phyloP scores from a whole-genome alignment of 441 rosid genomes.

The Gossypium davidsonii region DNA sequence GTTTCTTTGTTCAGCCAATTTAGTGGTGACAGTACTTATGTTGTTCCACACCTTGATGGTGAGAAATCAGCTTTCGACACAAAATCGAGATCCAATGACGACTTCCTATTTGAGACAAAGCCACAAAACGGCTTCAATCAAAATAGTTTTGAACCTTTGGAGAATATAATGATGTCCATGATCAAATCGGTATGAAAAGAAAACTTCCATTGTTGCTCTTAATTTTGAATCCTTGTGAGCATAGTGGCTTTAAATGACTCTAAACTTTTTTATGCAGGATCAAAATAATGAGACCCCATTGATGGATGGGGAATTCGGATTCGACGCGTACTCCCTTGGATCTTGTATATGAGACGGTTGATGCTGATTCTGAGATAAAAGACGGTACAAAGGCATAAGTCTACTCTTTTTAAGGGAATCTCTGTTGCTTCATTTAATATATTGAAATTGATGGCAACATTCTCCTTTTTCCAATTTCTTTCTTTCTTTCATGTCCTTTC shows the following conservation, averaged over 20 bases:
- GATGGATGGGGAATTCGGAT: constrained; percentile 58
- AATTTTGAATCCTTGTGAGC: neutral
- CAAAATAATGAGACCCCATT: constrained; percentile 35
- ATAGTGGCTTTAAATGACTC: constrained; percentile 9
- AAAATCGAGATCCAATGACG: constrained; percentile 36
- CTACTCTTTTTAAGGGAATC: constrained; percentile 7
- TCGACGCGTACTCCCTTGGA: constrained; percentile 53
- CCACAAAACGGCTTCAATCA: constrained; percentile 40
- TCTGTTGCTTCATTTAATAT: constrained; percentile 16
- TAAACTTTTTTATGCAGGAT: constrained; percentile 46
- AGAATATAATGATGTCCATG: constrained; percentile 61
- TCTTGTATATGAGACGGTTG: constrained; percentile 35
- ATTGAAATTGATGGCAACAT: too few species aligned
- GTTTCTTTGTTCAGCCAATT: constrained; percentile 32
- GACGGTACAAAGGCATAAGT: neutral
- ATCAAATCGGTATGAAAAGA: constrained; percentile 51
- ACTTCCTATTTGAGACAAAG: constrained; percentile 36
- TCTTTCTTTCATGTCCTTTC: too few species aligned
- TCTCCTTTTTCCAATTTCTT: too few species aligned
- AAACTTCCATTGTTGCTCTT: neutral
- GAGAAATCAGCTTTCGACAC: constrained; percentile 34
- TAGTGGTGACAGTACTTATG: constrained; percentile 23
- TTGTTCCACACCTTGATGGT: constrained; percentile 31
- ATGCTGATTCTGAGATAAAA: constrained; percentile 9
- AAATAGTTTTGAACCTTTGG: constrained; percentile 46